These are phyloP conservation scores for Tagetes erecta DNA, from an alignment of 129 eudicot genomes.

Conservation along the genomic window DNA sequence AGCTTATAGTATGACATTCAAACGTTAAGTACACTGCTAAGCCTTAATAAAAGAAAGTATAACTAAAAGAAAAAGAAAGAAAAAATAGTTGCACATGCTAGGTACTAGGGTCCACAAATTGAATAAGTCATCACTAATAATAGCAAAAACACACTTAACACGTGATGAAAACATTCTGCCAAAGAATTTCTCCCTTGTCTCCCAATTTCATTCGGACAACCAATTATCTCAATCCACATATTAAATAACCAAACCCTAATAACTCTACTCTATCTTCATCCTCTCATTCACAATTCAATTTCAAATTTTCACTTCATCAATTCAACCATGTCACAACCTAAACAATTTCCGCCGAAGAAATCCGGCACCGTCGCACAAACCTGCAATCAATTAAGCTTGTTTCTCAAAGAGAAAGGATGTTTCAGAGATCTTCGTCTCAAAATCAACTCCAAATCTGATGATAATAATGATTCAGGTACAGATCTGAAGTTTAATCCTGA, in stretches of 20 bases:
- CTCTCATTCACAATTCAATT: not conserved
- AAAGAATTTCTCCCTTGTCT: not conserved
- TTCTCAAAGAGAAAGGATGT: conserved; percentile 50
- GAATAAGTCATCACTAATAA: conserved; percentile 10
- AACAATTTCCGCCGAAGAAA: conserved; percentile 28
- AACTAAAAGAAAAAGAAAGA: not conserved
- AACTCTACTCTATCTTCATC: not conserved
- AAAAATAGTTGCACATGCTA: conserved; percentile 1
- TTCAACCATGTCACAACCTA: conserved; percentile 34
- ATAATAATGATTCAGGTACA: conserved; percentile 23
- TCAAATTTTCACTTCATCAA: not conserved
- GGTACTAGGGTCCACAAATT: not conserved
- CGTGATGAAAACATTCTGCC: conserved; percentile 19
- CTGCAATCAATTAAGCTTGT: conserved; percentile 56
- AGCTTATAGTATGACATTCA: too few relatives aligned
- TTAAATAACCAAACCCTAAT: too few relatives aligned
- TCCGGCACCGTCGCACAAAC: conserved; percentile 41
- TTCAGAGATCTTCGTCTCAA: conserved; percentile 39
- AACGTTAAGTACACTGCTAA: too few relatives aligned
- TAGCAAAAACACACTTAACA: conserved; percentile 27
- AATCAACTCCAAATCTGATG: conserved; percentile 36
- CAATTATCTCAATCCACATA: not conserved
- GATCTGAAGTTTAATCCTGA: not conserved
- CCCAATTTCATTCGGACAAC: not conserved
- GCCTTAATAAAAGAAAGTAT: not conserved